These are phyloP conservation scores for Quercus phellos DNA, from an alignment of 331 rosid species.

Conservation along the genomic window DNA sequence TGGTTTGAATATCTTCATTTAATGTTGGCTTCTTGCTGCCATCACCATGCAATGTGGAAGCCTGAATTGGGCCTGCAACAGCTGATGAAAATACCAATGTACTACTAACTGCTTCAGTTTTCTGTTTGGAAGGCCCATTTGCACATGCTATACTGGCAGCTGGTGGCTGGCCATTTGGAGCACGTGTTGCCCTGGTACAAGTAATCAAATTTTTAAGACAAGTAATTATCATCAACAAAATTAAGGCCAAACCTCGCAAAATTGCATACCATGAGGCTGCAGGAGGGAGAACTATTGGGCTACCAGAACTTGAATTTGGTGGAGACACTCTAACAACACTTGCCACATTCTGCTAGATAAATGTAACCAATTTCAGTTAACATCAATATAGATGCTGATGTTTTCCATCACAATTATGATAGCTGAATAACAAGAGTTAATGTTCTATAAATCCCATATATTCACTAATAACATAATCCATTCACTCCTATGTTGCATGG, in stretches of 20 bases:
- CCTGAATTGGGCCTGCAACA: constrained; percentile 37
- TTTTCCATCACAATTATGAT: not conserved
- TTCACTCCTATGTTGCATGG: not conserved
- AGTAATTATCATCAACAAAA: constrained; percentile 11
- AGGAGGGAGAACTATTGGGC: constrained; percentile 56
- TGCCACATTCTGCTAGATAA: constrained; percentile 47
- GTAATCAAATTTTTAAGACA: not conserved
- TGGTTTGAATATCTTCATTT: constrained; percentile 37
- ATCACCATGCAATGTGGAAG: constrained; percentile 38
- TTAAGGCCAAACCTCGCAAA: constrained; percentile 10
- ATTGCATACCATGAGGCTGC: constrained; percentile 69
- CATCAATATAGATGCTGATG: not conserved
- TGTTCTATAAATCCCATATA: not conserved
- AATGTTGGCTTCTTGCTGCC: constrained; percentile 29
- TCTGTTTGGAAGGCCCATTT: constrained; percentile 52
- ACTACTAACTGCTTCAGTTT: constrained; percentile 41
- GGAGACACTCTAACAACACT: constrained; percentile 50
- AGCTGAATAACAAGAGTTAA: not conserved
- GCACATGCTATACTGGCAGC: constrained; percentile 34
- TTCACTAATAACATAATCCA: not conserved
- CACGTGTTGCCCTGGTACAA: constrained; percentile 59
- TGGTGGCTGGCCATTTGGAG: constrained; percentile 51
- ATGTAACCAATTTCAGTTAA: constrained; percentile 7
- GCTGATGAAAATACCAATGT: constrained; percentile 44
- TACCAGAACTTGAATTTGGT: constrained; percentile 60